A percentile compares a stretch with the other conserved stretches of the same genome.
phyloP scores from a whole-genome alignment of 140 eudicot genomes.

The Bidens hawaiensis region DNA sequence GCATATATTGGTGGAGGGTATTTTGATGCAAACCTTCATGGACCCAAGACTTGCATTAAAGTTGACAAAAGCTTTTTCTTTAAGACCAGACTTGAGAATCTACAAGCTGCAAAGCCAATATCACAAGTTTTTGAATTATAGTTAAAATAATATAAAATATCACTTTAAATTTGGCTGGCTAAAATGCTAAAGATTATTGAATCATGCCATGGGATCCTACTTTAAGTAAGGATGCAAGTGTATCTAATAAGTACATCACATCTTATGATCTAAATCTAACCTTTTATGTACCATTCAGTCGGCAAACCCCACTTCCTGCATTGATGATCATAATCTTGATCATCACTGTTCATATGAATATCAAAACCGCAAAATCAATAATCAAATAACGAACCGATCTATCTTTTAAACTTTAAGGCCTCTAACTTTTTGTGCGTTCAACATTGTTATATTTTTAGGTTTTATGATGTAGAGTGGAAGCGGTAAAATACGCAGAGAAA shows the following conservation, averaged over 20 bases:
- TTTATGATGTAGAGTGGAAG: too few species aligned
- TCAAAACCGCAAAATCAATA: background rate
- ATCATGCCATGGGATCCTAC: slow-evolving; percentile 33
- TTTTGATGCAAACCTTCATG: slow-evolving; percentile 25
- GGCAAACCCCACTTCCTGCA: slow-evolving; percentile 1
- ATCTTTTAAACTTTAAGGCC: too few species aligned
- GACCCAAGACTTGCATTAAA: slow-evolving; percentile 28
- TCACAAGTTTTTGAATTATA: slow-evolving; percentile 23
- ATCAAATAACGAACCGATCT: background rate
- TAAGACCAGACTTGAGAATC: slow-evolving; percentile 36
- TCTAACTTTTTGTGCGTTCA: too few species aligned
- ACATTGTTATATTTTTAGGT: too few species aligned
- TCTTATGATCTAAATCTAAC: slow-evolving; percentile 25
- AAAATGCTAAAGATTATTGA: slow-evolving; percentile 21
- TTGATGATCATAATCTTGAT: slow-evolving; percentile 1
- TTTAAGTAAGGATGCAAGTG: slow-evolving; percentile 36
- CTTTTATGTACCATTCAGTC: slow-evolving; percentile 17
- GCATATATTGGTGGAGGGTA: slow-evolving; percentile 6
- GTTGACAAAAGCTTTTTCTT: slow-evolving; percentile 36
- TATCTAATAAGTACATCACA: slow-evolving; percentile 41
- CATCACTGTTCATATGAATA: background rate
- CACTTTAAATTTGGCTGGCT: slow-evolving; percentile 32
- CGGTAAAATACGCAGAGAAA: too few species aligned
- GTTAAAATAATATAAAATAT: slow-evolving; percentile 5
- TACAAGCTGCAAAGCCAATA: slow-evolving; percentile 36